Conservation (phyloP, 352 stramenopile species). For the Globisporangium mamillatum region DNA sequence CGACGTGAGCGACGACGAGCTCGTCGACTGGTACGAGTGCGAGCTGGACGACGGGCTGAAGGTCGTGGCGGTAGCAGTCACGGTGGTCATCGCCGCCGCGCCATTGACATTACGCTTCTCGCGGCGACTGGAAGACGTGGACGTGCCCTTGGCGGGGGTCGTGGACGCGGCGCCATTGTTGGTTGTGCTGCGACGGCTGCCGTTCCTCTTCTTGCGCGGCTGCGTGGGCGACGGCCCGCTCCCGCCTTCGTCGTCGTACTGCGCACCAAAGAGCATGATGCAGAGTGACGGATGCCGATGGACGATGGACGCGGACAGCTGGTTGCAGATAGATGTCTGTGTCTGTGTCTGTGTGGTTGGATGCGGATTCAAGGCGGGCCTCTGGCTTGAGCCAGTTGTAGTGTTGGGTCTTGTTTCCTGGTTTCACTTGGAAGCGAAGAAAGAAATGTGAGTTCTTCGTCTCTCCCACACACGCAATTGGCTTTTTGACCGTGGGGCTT, state of each 20-base stretch:
- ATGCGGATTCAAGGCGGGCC: neutral
- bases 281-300: neutral
- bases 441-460: conserved; percentile 9
- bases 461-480: neutral
- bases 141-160: conserved; percentile 8
- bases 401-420: neutral
- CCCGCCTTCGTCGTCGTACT: conserved; percentile 47
- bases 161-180: neutral
- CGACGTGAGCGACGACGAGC: conserved; percentile 21
- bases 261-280: conserved; percentile 46
- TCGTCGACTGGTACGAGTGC: conserved; percentile 22
- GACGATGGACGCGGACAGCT: neutral
- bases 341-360: neutral
- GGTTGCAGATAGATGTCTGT: neutral
- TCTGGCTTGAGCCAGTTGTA: neutral
- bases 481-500: neutral
- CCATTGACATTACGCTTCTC: conserved; percentile 8
- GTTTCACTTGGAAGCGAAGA: neutral
- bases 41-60: conserved; percentile 19
- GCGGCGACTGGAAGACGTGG: neutral
- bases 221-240: conserved; percentile 27
- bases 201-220: conserved; percentile 34
- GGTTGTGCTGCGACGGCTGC: neutral
- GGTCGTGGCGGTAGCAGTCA: neutral
- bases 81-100: neutral